These are phyloP conservation scores for Ophiocordyceps australis DNA, from an alignment of 2,329 filamentous ascomycete species.

Conservation along the genomic window DNA sequence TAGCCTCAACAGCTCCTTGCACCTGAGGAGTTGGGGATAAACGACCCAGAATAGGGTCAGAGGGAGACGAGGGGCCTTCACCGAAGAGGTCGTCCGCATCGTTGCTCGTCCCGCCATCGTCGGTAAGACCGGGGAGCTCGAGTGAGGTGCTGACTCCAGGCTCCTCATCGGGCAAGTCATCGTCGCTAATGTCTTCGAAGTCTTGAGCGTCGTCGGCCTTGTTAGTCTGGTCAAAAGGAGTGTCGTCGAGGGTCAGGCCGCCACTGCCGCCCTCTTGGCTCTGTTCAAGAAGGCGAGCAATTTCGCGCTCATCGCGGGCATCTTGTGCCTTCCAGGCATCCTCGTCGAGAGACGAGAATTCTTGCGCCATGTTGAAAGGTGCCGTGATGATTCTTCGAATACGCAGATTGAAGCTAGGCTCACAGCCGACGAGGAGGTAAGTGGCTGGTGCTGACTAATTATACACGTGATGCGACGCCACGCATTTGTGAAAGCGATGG, in stretches of 20 bases:
- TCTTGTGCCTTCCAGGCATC: constrained; percentile 22
- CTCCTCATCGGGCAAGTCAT: constrained; percentile 73
- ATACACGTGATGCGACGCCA: too few relatives aligned
- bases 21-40: constrained; percentile 25
- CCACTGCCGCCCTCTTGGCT: constrained; percentile 19
- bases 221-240: constrained; percentile 42
- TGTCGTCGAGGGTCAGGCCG: constrained; percentile 22
- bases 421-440: too few relatives aligned
- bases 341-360: constrained; percentile 17
- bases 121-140: constrained; percentile 34
- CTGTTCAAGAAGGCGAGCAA: constrained; percentile 23
- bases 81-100: constrained; percentile 54
- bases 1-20: constrained; percentile 18
- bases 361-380: constrained; percentile 15
- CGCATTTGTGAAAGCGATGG: too few relatives aligned
- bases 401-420: too few relatives aligned
- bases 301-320: constrained; percentile 27
- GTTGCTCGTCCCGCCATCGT: constrained; percentile 41
- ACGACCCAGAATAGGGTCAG: constrained; percentile 20
- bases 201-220: constrained; percentile 90
- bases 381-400: too few relatives aligned
- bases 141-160: constrained; percentile 19
- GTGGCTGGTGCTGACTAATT: too few relatives aligned
- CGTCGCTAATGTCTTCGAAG: constrained; percentile 80
- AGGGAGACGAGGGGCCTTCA: constrained; percentile 34